Conservation (phyloP, 2,329 filamentous ascomycete genomes). For the Penicillium sp. region DNA sequence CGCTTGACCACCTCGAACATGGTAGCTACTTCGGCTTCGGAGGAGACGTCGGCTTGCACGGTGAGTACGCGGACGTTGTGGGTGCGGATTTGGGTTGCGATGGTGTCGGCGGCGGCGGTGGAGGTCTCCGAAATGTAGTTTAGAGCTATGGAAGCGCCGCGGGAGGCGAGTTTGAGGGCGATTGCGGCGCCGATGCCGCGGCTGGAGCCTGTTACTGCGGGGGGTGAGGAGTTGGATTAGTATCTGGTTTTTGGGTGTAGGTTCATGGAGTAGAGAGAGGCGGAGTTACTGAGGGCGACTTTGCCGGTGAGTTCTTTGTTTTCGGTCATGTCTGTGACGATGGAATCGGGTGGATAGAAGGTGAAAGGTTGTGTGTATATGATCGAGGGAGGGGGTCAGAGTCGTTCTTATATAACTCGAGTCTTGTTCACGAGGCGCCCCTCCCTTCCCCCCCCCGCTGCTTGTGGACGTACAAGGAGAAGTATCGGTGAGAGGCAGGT, state of each 20-base stretch:
- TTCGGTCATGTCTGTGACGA: constrained; percentile 11
- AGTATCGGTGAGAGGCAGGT: constrained; percentile 4
- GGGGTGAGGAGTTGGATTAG: neutral
- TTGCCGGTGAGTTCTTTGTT: constrained; percentile 22
- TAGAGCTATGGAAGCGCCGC: constrained; percentile 21
- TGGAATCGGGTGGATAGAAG: neutral
- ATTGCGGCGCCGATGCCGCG: constrained; percentile 27
- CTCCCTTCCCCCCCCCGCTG: neutral
- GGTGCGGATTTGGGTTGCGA: constrained; percentile 13
- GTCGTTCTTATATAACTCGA: neutral
- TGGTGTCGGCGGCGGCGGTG: constrained; percentile 12
- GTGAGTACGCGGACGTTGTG: constrained; percentile 17
- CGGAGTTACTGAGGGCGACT: constrained; percentile 19
- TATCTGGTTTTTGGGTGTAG: neutral
- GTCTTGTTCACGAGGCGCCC: neutral
- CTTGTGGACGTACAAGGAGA: neutral
- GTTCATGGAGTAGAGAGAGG: neutral
- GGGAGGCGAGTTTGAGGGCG: constrained; percentile 21
- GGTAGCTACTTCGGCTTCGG: constrained; percentile 15
- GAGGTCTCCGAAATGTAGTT: constrained; percentile 19
- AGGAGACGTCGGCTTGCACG: constrained; percentile 23
- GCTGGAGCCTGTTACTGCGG: constrained; percentile 23
- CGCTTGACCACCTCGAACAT: constrained; percentile 19
- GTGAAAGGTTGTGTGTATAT: neutral
- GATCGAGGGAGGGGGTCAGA: no score